A percentile compares a stretch with the other conserved stretches of the same genome.
These are phyloP conservation scores for Neofusicoccum umdonicola DNA, from an alignment of 2,329 filamentous ascomycete genomes.

Conservation along the genomic window DNA sequence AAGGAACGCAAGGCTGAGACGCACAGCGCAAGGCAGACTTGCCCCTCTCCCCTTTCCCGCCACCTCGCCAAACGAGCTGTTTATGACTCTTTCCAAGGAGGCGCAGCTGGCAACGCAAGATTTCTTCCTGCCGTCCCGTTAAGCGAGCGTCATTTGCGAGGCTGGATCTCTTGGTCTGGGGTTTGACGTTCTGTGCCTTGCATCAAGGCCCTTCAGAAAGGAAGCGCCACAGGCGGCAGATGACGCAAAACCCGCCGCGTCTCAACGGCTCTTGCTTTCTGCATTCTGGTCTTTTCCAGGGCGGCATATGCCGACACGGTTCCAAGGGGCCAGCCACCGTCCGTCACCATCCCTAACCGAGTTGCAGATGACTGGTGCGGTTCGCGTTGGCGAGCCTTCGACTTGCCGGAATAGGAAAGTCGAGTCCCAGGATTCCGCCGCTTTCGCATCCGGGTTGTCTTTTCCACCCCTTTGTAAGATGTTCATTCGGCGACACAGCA, in stretches of 20 bases:
- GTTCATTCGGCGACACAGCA: no score
- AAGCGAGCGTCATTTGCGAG: neutral
- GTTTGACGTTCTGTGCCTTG: neutral
- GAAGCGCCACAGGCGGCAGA: neutral
- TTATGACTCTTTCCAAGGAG: no score
- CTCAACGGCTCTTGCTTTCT: neutral
- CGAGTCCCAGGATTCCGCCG: no score
- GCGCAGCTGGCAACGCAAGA: no score
- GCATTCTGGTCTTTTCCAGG: neutral
- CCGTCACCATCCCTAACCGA: neutral
- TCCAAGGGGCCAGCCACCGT: neutral
- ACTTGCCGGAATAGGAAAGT: neutral
- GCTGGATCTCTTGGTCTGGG: neutral
- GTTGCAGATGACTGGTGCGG: neutral
- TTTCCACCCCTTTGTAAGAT: no score
- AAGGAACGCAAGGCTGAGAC: no score
- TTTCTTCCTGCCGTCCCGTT: neutral
- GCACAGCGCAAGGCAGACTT: no score
- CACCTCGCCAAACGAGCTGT: no score
- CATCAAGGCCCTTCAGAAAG: neutral
- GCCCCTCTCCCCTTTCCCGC: no score
- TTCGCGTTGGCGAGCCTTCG: neutral
- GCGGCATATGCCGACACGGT: neutral
- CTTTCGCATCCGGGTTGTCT: no score
- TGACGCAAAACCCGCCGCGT: neutral